Base-by-base conservation (phyloP, 163 green algal species). In the Scenedesmus sp. region DNA sequence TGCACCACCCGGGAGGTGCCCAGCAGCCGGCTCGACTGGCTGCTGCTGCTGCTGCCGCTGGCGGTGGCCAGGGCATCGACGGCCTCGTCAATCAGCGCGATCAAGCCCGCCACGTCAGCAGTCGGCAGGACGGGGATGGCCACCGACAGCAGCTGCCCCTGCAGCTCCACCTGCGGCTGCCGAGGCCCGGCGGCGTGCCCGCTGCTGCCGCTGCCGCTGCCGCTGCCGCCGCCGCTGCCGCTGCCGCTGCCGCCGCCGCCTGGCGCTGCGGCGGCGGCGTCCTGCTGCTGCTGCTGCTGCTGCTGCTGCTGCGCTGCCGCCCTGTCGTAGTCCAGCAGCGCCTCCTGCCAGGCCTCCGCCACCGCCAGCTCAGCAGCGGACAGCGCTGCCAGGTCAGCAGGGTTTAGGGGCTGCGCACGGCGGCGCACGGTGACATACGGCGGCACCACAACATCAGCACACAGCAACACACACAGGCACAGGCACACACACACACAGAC, bases 281-380 rank as follows among this genome's bases (percentile, higher is more conserved):
- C 33, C 37, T 53, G 73, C 73, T 82, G 73, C 37, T 43, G 80
- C 43, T 70, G 49, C 30, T 44, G 43, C 46, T 46, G 78, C 20
- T 59, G 40, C 42, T 59, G 81, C n/a, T 56, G 40, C 18, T n/a
- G 59, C 65, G 84, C 84, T 83, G 68, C 68, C 40, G 85, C 44
- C 44, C 85, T 83, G 85, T 65, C 40, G 30, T 37, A 83, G 46
- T 89, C 85, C 16, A 68, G 85, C 68, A 84, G 43, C 7, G 73
- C 43, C n/a, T 89, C 85, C 43, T 83, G 43, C 30, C 70, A 89
- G 16, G 85, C 85, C 56, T 72, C 85, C 35, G 68, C 59, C 10
- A 89, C 44, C 40, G 85, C 70, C n/a, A 70, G 68, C 85, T 83
- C 68, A 72, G 70, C 85, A 40, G 85, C 49, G 40, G 85, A 49